Conservation (phyloP, 495 filamentous ascomycete genomes). For the Penicillium salamii region DNA sequence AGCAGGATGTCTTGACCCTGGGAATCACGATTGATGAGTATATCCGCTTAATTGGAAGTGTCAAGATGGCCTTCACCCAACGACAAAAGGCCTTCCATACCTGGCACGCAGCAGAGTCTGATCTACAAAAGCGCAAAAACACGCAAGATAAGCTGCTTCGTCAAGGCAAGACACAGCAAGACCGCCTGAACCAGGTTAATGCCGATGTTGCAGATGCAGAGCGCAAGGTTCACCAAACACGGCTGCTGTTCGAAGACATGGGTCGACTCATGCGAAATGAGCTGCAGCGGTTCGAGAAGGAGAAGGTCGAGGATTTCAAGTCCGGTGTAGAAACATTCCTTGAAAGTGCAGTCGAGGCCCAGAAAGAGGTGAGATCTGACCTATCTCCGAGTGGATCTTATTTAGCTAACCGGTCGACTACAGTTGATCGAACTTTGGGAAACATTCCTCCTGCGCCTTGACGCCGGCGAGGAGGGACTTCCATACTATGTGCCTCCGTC, state of each 20-base stretch:
- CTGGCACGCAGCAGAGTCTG: conserved; percentile 86
- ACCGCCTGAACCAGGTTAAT: conserved; percentile 83
- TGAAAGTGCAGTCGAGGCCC: conserved; percentile 93
- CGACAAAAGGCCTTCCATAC: conserved; percentile 92
- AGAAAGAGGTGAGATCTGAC: conserved; percentile 84
- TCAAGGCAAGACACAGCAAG: conserved; percentile 92
- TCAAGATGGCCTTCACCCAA: conserved; percentile 88
- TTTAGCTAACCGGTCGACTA: conserved; percentile 17
- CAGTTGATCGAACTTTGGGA: conserved; percentile 99
- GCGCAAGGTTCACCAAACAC: conserved; percentile 84
- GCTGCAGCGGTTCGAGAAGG: conserved; percentile 89
- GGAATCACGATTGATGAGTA: conserved; percentile 99
- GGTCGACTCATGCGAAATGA: conserved; percentile 86
- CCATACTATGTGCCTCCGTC: conserved; percentile 67
- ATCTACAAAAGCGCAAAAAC: conserved; percentile 79
- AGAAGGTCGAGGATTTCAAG: conserved; percentile 99
- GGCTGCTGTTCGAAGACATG: conserved; percentile 96
- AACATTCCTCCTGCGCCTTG: conserved; percentile 92
- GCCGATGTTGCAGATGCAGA: conserved; percentile 94
- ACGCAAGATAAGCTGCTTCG: conserved; percentile 88
- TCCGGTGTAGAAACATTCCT: conserved; percentile 95
- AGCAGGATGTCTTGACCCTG: conserved; percentile 93
- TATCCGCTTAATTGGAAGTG: conserved; percentile 87
- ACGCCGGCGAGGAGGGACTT: conserved; percentile 84
- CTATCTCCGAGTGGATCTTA: background rate